Evolutionary conservation across 257 asterid genomes (phyloP).

Genomic region (Ilex asprella): DNA sequence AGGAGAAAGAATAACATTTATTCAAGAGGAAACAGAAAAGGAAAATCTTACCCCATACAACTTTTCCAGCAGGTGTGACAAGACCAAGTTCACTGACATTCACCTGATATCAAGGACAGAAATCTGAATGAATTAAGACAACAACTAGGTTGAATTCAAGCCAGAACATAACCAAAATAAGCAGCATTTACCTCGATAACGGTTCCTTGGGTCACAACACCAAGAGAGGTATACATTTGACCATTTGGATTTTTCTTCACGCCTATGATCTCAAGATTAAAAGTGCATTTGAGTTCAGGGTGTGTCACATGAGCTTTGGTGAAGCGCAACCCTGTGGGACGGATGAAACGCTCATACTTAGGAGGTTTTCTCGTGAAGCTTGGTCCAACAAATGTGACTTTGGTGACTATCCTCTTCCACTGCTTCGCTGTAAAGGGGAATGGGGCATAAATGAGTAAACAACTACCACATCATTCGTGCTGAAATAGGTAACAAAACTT

Average conservation of each 20-base stretch:
- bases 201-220: conserved; percentile 85
- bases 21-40: background rate
- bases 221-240: conserved; percentile 90
- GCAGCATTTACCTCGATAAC: conserved; percentile 64
- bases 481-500: background rate
- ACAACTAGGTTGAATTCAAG: background rate
- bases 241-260: conserved; percentile 97
- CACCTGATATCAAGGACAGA: background rate
- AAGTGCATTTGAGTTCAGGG: conserved; percentile 93
- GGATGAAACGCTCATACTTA: conserved; percentile 90
- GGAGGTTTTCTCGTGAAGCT: conserved; percentile 97
- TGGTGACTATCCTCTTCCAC: conserved; percentile 99
- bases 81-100: conserved; percentile 76
- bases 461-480: too few relatives aligned
- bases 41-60: conserved; percentile 77
- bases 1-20: background rate
- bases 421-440: conserved; percentile 63
- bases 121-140: background rate
- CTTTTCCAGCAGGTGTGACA: conserved; percentile 96
- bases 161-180: too few relatives aligned
- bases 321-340: conserved; percentile 84
- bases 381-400: conserved; percentile 90
- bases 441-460: too few relatives aligned
- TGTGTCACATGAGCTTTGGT: conserved; percentile 95
- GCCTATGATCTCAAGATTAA: conserved; percentile 86